Evolutionary conservation across 768 basidiomycete species (phyloP), one percentile per base, ranked within the genome.

Genomic region (Tricholoma saponaceum): DNA sequence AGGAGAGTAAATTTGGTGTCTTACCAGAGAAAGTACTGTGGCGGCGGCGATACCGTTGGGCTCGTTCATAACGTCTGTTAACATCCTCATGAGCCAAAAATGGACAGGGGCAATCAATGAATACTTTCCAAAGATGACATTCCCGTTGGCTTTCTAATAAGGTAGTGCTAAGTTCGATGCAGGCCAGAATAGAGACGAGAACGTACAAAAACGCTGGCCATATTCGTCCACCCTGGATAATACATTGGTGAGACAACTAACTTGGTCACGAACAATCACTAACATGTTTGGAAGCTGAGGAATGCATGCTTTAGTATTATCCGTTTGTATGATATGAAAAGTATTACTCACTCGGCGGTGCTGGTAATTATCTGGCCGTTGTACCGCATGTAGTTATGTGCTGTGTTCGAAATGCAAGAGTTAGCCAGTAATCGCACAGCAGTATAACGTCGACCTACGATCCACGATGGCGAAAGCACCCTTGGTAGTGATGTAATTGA

Each of bases 331-430:
- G 7, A 39, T 23, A 12, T 32, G 44, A 23, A 30, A 13, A 56
- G 28, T 33, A 59, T 35, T n/a, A 66, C 81, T 69, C 61, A 83
- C 78, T 73, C 67, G 37, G 76, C 68, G 33, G 76, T 77, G 71
- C 74, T 78, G 56, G 76, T 76, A 66, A 85, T 83, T 33, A 76
- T 67, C 22, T 71, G 73, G 53, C 76, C 75, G 63, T 83, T 82
- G 75, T 82, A 86, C 51, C 77, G 77, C 80, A 83, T 79, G 69
- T 66, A 86, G 71, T 84, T 85, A 73, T 85, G 85, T 49, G 82
- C 80, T 81, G 52, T 22, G 35, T 33, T 14, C 41, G 13, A 47
- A 8, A 58, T 4, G 41, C 3, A 28, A 58, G 10, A 58, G 25
- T 8, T n/a, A 46, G 16, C 44, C 23, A 33, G 9, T 22, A 18